phyloP scores from a whole-genome alignment of 1,284 basidiomycete species.

The Rhodotorula glutinis region DNA sequence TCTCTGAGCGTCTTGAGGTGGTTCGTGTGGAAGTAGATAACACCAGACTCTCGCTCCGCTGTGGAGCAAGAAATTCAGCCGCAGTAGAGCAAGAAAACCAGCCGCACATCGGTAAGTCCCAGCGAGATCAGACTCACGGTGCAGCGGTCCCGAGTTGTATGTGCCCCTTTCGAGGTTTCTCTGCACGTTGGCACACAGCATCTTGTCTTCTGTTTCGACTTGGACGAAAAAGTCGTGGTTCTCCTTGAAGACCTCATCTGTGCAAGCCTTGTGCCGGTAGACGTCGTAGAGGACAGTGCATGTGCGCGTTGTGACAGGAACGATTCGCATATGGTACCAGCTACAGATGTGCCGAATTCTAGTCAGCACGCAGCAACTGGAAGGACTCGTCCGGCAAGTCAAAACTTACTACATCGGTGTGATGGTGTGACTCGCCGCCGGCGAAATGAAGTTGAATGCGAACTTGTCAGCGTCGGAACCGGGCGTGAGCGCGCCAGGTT shows the following conservation, averaged over 20 bases:
- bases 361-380: not conserved
- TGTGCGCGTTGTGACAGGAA: not conserved
- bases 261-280: conserved; percentile 10
- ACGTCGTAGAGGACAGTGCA: conserved; percentile 17
- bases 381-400: not conserved
- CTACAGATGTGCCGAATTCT: not conserved
- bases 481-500: conserved; percentile 7
- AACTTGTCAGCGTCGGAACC: conserved; percentile 12
- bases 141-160: conserved; percentile 9
- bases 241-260: conserved; percentile 2
- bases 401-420: not conserved
- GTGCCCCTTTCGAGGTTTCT: conserved; percentile 8
- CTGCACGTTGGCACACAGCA: conserved; percentile 11
- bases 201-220: conserved; percentile 17
- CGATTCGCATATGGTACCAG: conserved; percentile 13
- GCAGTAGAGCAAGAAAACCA: not conserved
- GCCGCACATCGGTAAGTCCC: not conserved
- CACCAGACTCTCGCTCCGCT: conserved; percentile 7
- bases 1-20: not conserved
- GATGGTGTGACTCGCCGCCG: conserved; percentile 3
- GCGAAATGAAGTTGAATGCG: conserved; percentile 13
- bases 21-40: conserved; percentile 13
- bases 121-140: not conserved
- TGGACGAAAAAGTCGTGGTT: conserved; percentile 5
- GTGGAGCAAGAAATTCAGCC: not conserved